Base-by-base conservation (phyloP, 2,329 filamentous ascomycete genomes). In the Diplodia intermedia region DNA sequence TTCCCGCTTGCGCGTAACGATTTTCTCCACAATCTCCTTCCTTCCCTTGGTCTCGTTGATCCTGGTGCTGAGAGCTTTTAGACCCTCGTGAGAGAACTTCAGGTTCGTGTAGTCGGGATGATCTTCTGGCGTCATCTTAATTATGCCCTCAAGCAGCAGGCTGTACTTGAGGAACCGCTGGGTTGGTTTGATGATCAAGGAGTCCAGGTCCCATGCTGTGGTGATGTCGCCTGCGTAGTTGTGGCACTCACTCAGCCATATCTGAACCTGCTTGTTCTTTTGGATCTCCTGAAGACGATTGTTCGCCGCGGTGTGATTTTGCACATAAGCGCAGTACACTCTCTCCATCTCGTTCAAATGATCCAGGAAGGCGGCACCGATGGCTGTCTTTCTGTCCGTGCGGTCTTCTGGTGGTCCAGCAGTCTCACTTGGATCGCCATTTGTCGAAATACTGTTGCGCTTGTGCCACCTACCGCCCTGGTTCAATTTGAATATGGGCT, bases 41-140 rank as follows among this genome's bases (percentile, higher is more conserved):
- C 96, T 94, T 81, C 94, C 96, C 82, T 97, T 98, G 66, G 93
- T 90, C 77, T 96, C 93, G 81, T 99, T 97, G 78, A 98, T 98
- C 54, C 88, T 85, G 49, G 85, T 82, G 36, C 86, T 86, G 71
- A 89, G 85, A 66, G 83, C 84, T 8, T 85, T 86, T 36, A 88
- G 82, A 70, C 94, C 91, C 65, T 91, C 87, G 26, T 92, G 88
- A 11, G 94, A 90, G 47, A 85, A 86, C 71, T 91, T 88, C 40
- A 99, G 85, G 9, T 86, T 82, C 31, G 85, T 82, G 69, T 90
- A 87, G 78, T 99, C 95, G 0, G 94, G 94, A 75, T 99, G 95
- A 70, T 93, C 90, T 11, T 85, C 80, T 0, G 92, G 90, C 0
- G 94, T 98, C 68, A 90, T 87, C 70, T 93, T 89, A 29, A 96